Evolutionary conservation across 768 basidiomycete genomes (phyloP).

Genomic region (Lactifluus echinatus): DNA sequence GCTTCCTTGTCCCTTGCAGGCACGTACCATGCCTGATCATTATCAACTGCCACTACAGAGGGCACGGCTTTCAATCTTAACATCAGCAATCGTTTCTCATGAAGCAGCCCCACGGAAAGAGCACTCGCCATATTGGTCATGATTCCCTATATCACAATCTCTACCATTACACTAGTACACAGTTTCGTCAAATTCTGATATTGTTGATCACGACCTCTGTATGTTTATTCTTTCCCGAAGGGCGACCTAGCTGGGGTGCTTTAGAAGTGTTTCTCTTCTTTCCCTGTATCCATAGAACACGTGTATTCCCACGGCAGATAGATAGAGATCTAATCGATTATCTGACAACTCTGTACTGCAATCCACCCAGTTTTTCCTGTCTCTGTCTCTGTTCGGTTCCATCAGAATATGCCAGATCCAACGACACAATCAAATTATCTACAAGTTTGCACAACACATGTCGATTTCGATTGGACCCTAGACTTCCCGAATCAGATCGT

Average conservation of each 20-base stretch:
- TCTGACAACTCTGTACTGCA: no score
- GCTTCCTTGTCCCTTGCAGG: background rate
- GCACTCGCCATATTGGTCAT: background rate
- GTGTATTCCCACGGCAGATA: no score
- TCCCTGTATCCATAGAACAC: background rate
- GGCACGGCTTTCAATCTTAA: background rate
- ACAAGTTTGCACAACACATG: constrained; percentile 53
- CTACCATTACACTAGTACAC: background rate
- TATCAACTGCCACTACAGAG: background rate
- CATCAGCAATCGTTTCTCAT: background rate
- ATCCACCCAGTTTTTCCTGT: background rate
- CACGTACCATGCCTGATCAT: background rate
- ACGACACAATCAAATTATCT: constrained; percentile 78
- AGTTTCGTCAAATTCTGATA: background rate
- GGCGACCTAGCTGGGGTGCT: no score
- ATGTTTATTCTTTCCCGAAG: background rate
- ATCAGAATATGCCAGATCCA: constrained; percentile 38
- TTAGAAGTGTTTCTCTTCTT: no score
- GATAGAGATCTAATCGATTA: background rate
- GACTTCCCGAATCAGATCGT: constrained; percentile 60
- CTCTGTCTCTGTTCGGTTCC: background rate
- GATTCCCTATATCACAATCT: background rate
- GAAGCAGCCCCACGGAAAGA: background rate
- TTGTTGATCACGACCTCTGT: background rate
- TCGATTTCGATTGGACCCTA: constrained; percentile 69